Evolutionary conservation across 2,329 filamentous ascomycete species (phyloP).

Genomic region (Aureobasidium sp.): DNA sequence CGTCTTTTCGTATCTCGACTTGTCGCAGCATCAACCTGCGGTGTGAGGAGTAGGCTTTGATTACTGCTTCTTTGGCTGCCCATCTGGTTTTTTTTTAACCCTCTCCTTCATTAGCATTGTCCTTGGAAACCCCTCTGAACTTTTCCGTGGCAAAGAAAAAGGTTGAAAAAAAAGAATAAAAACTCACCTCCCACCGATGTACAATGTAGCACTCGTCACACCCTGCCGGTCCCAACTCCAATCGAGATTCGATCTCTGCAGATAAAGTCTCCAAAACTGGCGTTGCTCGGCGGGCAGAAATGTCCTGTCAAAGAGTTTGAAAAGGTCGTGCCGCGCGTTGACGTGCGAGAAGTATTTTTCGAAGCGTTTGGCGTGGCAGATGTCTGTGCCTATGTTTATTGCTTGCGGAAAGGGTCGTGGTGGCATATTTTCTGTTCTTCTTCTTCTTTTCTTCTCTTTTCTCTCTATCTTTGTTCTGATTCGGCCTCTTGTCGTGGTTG

Average conservation of each 20-base stretch:
- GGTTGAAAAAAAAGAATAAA: too few relatives aligned
- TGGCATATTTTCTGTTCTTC: slow-evolving; percentile 30
- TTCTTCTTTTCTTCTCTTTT: not conserved
- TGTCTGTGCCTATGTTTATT: slow-evolving; percentile 68
- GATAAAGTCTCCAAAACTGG: not conserved
- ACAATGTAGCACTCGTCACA: too few relatives aligned
- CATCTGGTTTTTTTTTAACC: slow-evolving; percentile 30
- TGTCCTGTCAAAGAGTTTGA: slow-evolving; percentile 3
- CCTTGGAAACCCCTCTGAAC: too few relatives aligned
- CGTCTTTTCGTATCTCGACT: slow-evolving; percentile 31
- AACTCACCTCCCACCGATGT: too few relatives aligned
- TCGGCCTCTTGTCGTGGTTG: not conserved
- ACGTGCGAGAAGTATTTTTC: slow-evolving; percentile 25
- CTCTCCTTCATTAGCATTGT: not conserved
- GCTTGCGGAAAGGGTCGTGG: slow-evolving; percentile 55
- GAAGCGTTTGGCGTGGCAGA: slow-evolving; percentile 65
- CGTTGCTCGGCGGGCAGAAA: slow-evolving; percentile 7
- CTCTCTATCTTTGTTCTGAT: not conserved
- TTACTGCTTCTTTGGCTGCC: slow-evolving; percentile 46
- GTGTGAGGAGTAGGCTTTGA: slow-evolving; percentile 33
- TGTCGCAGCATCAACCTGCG: slow-evolving; percentile 29
- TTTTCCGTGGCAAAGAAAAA: too few relatives aligned
- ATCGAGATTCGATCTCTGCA: too few relatives aligned
- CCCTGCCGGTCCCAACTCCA: too few relatives aligned
- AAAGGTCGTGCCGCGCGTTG: not conserved